Base-by-base conservation (phyloP, 108 stramenopile genomes). In the Ochromonas danica region DNA sequence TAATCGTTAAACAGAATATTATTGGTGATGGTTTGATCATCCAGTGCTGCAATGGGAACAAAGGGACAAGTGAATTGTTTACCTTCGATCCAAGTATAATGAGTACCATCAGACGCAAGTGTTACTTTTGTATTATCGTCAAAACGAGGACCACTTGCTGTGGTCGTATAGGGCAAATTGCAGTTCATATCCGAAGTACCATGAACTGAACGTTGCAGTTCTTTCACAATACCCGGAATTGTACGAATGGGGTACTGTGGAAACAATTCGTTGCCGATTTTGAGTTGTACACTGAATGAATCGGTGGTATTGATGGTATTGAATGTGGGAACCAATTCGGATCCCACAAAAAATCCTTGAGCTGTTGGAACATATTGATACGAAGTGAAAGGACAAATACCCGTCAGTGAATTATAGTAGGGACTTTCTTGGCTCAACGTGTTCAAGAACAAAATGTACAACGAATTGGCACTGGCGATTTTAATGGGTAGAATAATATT, bases 1-100 rank as follows among this genome's bases (percentile, higher is more conserved):
- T 57, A 57, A 57, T 57, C 51, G 51, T 57, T 57, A 57, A 57
- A 57, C 51, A 57, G 51, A 57, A 57, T 57, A 57, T 57, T 57
- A 57, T 57, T 57, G 51, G 51, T 57, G 51, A 57, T 57, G 51
- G 51, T 57, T 57, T 57, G 51, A 57, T 57, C 51, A 57, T 57
- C 51, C 51, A 57, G 51, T 57, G 51, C 51, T 57, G 51, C 51
- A 57, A 57, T 57, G 51, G 51, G 51, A 57, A 57, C 51, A 57
- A 57, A 57, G 51, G 51, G 51, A 57, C 51, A 57, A 57, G 51
- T 57, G 51, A 57, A 57, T 57, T 57, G 51, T 57, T 57, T 57
- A 57, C 51, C 51, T 57, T 57, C 51, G 51, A 57, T 57, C 51
- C 51, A 57, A 57, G 51, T 57, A 57, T 57, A 57, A 57, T 57